phyloP scores from a whole-genome alignment of 2,329 filamentous ascomycete species.

The Colletotrichum sansevieriae region DNA sequence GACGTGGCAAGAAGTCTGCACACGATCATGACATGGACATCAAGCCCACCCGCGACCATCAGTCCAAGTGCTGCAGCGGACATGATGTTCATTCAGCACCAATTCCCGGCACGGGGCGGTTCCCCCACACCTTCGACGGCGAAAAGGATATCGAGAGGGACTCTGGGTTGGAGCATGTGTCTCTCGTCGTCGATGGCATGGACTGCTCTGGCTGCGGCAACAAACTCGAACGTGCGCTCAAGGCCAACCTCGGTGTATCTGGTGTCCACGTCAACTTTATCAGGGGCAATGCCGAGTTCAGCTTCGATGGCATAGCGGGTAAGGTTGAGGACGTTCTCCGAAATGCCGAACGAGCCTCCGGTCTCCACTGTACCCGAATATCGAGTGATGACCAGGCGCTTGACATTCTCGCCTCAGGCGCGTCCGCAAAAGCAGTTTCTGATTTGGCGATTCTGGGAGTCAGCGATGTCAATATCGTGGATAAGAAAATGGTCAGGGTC shows the following conservation, averaged over 20 bases:
- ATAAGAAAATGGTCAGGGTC: constrained; percentile 50
- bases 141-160: constrained; percentile 47
- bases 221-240: constrained; percentile 50
- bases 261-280: constrained; percentile 54
- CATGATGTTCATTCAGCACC: constrained; percentile 6
- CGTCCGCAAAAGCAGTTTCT: constrained; percentile 43
- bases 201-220: constrained; percentile 53
- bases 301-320: constrained; percentile 45
- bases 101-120: neutral
- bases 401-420: constrained; percentile 46
- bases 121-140: neutral
- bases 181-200: constrained; percentile 52
- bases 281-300: constrained; percentile 53
- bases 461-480: constrained; percentile 45
- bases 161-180: constrained; percentile 46
- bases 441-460: constrained; percentile 45
- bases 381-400: constrained; percentile 47
- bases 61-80: constrained; percentile 33
- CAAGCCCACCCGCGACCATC: constrained; percentile 12
- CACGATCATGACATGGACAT: constrained; percentile 34
- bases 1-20: constrained; percentile 41
- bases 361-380: constrained; percentile 48
- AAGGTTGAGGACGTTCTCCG: constrained; percentile 48
- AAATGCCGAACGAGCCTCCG: constrained; percentile 46
- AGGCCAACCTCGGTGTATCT: constrained; percentile 47